Conservation (phyloP, 2,329 filamentous ascomycete species). For the Colletotrichum spinosum region DNA sequence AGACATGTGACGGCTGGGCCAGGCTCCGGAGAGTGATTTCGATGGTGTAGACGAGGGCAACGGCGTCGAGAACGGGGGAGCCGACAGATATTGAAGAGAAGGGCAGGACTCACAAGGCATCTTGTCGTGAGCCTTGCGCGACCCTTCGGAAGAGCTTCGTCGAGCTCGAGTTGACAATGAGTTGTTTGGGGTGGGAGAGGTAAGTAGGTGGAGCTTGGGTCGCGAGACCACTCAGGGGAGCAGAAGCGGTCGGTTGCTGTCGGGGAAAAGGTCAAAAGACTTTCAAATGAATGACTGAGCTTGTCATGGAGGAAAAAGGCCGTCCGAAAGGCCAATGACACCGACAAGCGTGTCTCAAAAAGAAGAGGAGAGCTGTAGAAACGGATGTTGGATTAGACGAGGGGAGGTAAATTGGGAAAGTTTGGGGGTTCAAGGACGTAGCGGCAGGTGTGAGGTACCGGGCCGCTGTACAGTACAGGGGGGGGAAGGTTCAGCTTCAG, state of each 20-base stretch:
- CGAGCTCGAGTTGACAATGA: conserved; percentile 34
- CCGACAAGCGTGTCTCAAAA: conserved; percentile 37
- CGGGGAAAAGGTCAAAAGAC: conserved; percentile 36
- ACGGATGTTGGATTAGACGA: conserved; percentile 22
- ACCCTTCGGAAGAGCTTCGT: conserved; percentile 29
- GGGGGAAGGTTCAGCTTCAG: conserved; percentile 22
- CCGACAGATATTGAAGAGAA: neutral
- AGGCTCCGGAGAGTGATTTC: conserved; percentile 7
- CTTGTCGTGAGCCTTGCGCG: conserved; percentile 38
- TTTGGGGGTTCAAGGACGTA: conserved; percentile 37
- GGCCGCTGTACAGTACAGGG: conserved; percentile 34
- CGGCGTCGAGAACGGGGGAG: conserved; percentile 18
- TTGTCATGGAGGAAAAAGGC: conserved; percentile 38
- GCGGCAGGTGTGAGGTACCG: conserved; percentile 35
- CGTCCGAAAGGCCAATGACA: conserved; percentile 37
- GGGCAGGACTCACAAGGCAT: conserved; percentile 41
- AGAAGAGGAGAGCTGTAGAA: conserved; percentile 36
- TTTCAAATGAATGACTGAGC: conserved; percentile 38
- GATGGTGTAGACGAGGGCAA: conserved; percentile 16
- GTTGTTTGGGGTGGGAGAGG: conserved; percentile 27
- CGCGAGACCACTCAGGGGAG: conserved; percentile 38
- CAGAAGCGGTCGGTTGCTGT: conserved; percentile 28
- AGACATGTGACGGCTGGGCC: conserved; percentile 31
- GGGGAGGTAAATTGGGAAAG: conserved; percentile 37
- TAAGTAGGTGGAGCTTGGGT: conserved; percentile 34